Conservation (phyloP, 352 stramenopile species). For the Peronospora destructor region DNA sequence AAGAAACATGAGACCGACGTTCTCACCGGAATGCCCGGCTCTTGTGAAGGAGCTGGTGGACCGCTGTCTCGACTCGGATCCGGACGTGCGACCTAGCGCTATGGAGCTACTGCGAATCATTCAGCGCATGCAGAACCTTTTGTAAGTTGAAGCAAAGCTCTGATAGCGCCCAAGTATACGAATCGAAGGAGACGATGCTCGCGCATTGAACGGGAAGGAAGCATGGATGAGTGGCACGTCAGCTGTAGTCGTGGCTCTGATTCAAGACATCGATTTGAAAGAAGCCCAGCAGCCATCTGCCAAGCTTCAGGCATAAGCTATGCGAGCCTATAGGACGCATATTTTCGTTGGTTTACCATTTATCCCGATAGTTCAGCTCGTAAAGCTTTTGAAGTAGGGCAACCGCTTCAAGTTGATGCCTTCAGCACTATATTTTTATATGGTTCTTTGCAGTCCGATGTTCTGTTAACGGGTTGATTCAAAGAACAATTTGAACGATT, state of each 20-base stretch:
- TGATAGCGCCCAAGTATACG: slow-evolving; percentile 13
- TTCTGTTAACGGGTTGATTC: no score
- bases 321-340: slow-evolving; percentile 15
- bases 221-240: slow-evolving; percentile 22
- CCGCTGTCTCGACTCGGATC: slow-evolving; percentile 63
- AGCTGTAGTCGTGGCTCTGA: neutral
- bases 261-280: slow-evolving; percentile 3
- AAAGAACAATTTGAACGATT: no score
- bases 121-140: slow-evolving; percentile 44
- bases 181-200: slow-evolving; percentile 12
- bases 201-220: slow-evolving; percentile 19
- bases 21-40: slow-evolving; percentile 42
- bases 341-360: slow-evolving; percentile 28
- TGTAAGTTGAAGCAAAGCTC: slow-evolving; percentile 31
- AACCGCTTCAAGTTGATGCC: neutral
- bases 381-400: neutral
- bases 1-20: slow-evolving; percentile 58
- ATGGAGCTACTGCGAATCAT: slow-evolving; percentile 64
- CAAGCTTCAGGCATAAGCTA: slow-evolving; percentile 11
- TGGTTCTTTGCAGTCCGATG: neutral
- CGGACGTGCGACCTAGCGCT: slow-evolving; percentile 57
- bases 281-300: neutral
- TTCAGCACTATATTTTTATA: slow-evolving; percentile 1
- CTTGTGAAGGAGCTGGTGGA: slow-evolving; percentile 53
- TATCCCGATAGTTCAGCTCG: slow-evolving; percentile 20